Conservation (phyloP, 2,329 filamentous ascomycete genomes). For the Lojkania enalia region DNA sequence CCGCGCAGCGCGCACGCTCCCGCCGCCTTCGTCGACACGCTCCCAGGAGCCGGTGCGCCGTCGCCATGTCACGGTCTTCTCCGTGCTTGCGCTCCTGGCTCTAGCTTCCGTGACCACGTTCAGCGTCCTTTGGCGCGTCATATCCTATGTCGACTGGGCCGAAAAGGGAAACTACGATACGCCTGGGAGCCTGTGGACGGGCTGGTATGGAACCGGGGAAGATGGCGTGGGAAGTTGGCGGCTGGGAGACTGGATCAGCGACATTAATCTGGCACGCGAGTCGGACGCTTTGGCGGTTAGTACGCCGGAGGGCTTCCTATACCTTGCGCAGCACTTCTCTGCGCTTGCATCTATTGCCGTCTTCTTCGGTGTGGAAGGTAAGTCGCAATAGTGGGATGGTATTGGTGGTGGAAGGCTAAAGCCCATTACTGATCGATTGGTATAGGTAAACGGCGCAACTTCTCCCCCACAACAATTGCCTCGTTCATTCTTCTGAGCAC, state of each 20-base stretch:
- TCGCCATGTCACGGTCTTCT: slow-evolving; percentile 46
- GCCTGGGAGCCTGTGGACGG: slow-evolving; percentile 47
- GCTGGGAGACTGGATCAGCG: slow-evolving; percentile 57
- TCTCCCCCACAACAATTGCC: slow-evolving; percentile 54
- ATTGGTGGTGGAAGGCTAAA: neutral
- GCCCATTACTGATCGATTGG: slow-evolving; percentile 8
- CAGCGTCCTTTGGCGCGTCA: slow-evolving; percentile 48
- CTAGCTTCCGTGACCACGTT: slow-evolving; percentile 51
- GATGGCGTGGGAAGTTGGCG: slow-evolving; percentile 39
- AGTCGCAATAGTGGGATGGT: neutral
- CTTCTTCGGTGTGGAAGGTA: slow-evolving; percentile 62
- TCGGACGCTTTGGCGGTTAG: slow-evolving; percentile 60
- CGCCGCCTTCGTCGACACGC: slow-evolving; percentile 41
- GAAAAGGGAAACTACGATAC: slow-evolving; percentile 44
- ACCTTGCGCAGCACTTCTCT: slow-evolving; percentile 64
- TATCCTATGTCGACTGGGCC: slow-evolving; percentile 59
- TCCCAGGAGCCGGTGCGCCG: slow-evolving; percentile 34
- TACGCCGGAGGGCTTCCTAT: slow-evolving; percentile 62
- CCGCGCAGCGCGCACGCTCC: slow-evolving; percentile 36
- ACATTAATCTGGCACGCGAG: slow-evolving; percentile 57
- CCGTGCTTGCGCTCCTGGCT: slow-evolving; percentile 51
- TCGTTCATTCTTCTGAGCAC: slow-evolving; percentile 64
- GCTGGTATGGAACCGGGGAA: slow-evolving; percentile 45
- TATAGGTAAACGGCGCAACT: slow-evolving; percentile 56
- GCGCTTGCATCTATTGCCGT: slow-evolving; percentile 59